Base-by-base conservation (phyloP, 257 asterid species). In the Salvia splendens region DNA sequence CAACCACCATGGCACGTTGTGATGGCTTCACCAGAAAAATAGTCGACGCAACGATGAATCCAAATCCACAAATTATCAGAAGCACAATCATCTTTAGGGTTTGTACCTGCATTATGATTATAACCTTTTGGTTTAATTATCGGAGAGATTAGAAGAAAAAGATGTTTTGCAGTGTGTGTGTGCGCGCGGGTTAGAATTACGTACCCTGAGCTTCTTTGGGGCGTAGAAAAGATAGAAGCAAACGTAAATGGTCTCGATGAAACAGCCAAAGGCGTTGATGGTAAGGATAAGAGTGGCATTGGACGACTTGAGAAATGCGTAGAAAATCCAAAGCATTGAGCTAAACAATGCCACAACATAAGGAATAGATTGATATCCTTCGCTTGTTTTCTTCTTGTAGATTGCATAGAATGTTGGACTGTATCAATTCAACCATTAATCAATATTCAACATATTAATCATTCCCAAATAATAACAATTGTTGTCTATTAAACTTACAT, bases 311-410 rank as follows among this genome's bases (percentile, higher is more conserved):
- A 86, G 59, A 38, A 73, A 67, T 12, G 87, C 92, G n/a, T 86
- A 86, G 57, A 83, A 83, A 1, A 83, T 72, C 91, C 91, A 85
- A 0, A 85, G 70, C 86, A 83, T 83, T 36, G 82, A 67, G 40
- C 89, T 86, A 40, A 82, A 82, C 0, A 82, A 70, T 5, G 81
- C 81, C 38, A 79, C 73, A 38, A 79, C 87, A 2, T 79, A 82
- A 0, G 85, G 87, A 5, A 82, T 42, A 33, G 87, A 82, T 56
- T 82, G 85, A 40, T 58, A 82, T 0, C 84, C 87, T 50, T 72
- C 82, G 15, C 80, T 73, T 47, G 84, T 51, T 73, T 82, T 82
- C 57, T 82, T 78, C 84, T 82, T 82, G 78, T 82, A 79, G 8
- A 82, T 82, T 36, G 59, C 73, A 43, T 73, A 70, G 38, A 81